Evolutionary conservation across 2,329 filamentous ascomycete genomes (phyloP), one percentile per base, ranked within the genome.

Genomic region (Drechslerella dactyloides): DNA sequence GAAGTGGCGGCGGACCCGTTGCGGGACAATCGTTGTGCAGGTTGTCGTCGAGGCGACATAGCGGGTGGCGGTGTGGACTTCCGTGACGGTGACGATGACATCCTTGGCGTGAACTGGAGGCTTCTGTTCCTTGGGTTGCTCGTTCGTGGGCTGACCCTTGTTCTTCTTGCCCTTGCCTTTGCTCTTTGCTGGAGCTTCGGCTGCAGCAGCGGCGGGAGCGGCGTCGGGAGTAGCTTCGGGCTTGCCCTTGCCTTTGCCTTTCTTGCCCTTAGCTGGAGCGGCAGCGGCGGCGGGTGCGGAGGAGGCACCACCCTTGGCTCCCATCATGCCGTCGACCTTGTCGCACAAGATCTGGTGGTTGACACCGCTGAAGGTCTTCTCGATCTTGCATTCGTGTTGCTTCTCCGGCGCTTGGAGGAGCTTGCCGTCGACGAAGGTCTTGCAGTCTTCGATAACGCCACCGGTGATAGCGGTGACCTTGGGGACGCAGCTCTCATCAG

Each of bases 401-500:
- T 62, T 56, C n/a, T 7, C n/a, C 1, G 54, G 52, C 15, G 35
- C n/a, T 42, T 69, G 65, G 40, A 69, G 58, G n/a, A 63, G 58
- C 17, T 63, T 63, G 8, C 30, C 42, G 15, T 42, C 52, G 1
- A 53, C 53, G 37, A 69, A 69, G 37, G 65, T 63, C 23, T 52
- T 42, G 46, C 46, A 51, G 23, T 13, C 21, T 21, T 51, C 46
- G 17, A 70, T 70, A 21, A 54, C 66, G 10, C 66, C 66, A 23
- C 59, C 66, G 17, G 35, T 55, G 8, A 54, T 33, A n/a, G 53
- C 51, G 13, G 27, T 50, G 19, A 44, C 66, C 6, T 46, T 37
- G n/a, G 59, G 54, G 35, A 59, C 60, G n/a, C 35, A 75, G 33
- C 62, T 74, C 75, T 23, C 61, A 17, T 70, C 57, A 0, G 78